Evolutionary conservation across 768 basidiomycete species (phyloP), one percentile per base, ranked within the genome.

Genomic region (Dacryopinax spathularia): DNA sequence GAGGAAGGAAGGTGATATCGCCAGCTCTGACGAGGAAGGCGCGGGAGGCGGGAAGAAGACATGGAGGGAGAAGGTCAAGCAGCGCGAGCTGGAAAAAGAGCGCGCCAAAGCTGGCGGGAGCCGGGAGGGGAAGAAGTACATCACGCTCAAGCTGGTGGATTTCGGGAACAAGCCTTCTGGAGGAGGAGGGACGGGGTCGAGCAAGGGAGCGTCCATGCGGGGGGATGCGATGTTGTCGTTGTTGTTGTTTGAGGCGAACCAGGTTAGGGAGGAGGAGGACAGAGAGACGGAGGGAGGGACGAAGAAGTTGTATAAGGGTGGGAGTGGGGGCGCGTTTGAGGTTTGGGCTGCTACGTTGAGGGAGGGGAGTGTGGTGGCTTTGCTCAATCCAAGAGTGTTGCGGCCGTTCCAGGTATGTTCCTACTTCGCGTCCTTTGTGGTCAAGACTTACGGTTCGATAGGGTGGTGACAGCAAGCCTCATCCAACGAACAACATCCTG

Each of bases 281-380:
- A 80, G 78, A 10, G 75, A 77, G 34, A 80, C 74, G 35, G 75
- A 79, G 36, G 77, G 79, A 20, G 44, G 39, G 61, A 67, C 68
- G 43, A 63, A 63, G 66, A 91, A 84, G 70, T 65, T 87, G 0
- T 95, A 93, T 72, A 82, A 79, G 67, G 95, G 96, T 0, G 95
- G 95, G 1, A 92, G 91, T 67, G 83, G 85, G 5, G 96, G 96
- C 3, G 94, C 93, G 2, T 98, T 89, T 70, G 96, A 98, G 72
- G 78, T 81, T 60, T 83, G 89, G 76, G 86, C 89, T 60, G 20
- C 13, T 13, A 91, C 90, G 69, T 74, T 95, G 62, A 84, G 84
- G 65, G 88, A 92, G 67, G 96, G 96, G 1, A 87, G 91, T 56
- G 93, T 98, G 3, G 78, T 98, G 37, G 89, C 91, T 1, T 78